Evolutionary conservation across 345 rosid species (phyloP), one percentile per base, ranked within the genome.

Genomic region (Citrus reticulata): DNA sequence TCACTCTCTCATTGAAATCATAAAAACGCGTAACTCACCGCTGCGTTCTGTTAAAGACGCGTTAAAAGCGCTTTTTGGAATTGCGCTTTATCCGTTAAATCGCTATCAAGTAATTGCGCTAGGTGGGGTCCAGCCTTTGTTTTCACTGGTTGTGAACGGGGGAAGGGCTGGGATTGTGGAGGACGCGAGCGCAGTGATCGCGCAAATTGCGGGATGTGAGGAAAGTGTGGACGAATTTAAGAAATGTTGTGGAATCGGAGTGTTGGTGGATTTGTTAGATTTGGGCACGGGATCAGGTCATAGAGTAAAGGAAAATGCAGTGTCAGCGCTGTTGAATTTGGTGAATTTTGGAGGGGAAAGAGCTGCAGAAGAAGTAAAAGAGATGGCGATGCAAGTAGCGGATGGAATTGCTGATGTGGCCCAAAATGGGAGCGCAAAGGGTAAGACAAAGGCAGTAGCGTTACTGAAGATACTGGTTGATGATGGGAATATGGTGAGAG

Each of bases 181-280:
- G 83, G 99, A 95, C 77, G 92, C 99, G 17, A 90, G 91, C 73
- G 99, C 98, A 34, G 99, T 95, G 79, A 80, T 92, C 68, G 96
- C 97, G 32, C 99, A 95, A 83, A 82, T 95, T 3, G 98, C 94
- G 17, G 97, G 99, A n/a, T 91, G 97, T 72, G 97, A 89, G 76
- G 99, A 91, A 84, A 88, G 94, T 63, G 93, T 84, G 64, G 93
- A 84, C 14, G 99, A 87, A 37, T 90, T 93, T 70, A 77, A 86
- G 59, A 91, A 74, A 64, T 86, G 84, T 4, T 88, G 89, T 0
- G 98, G 97, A 60, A 79, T 88, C 2, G 76, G 68, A 40, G 89
- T 92, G 57, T 70, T 95, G 77, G 90, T 85, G 67, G 99, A 95
- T 83, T 82, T 93, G 87, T n/a, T 93, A 65, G 98, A 93, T 83